Evolutionary conservation across 345 rosid species (phyloP), one percentile per base, ranked within the genome.

Genomic region (Gossypium anomalum): DNA sequence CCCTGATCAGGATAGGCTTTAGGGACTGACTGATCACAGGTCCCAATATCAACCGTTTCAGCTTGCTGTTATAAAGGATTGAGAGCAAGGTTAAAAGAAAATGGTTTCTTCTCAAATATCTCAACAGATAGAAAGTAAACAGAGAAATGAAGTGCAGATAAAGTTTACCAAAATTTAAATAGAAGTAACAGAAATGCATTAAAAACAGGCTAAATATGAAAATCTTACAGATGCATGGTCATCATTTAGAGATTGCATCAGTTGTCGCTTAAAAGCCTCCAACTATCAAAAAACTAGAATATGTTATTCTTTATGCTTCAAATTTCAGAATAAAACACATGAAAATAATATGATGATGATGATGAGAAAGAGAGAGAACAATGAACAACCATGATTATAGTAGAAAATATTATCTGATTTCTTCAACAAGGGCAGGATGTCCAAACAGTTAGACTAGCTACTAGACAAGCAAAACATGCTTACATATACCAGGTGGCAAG

Each of bases 221-320:
- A 59, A 27, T 80, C 92, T 89, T 87, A 94, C 98, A 25, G 87
- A 83, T 80, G 84, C 83, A 76, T 73, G 87, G 52, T 92, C 98
- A 48, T 92, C 98, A 70, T 70, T 92, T 62, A 92, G 77, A 7
- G 98, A 94, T 79, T 85, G 97, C 98, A 92, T 87, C 84, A 94
- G 78, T 59, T 94, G 98, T 78, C 95, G 85, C 91, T 92, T 94
- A 78, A 94, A 92, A 10, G 92, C 85, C 80, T 95, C 98, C 76
- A 95, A 82, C 99, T 92, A 85, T 61, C 47, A 80, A 62, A 52
- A 34, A 65, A 44, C 2, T 7, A 71, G 47, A 44, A 48, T 6
- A 38, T 0, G 55, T 67, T 29, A 83, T 41, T 49, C 43, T 23
- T n/a, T 27, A 67, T 22, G 70, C 56, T 65, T 65, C 70, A 65